phyloP scores from a whole-genome alignment of 768 basidiomycete species.

The Porphyrellus cyaneotinctus region DNA sequence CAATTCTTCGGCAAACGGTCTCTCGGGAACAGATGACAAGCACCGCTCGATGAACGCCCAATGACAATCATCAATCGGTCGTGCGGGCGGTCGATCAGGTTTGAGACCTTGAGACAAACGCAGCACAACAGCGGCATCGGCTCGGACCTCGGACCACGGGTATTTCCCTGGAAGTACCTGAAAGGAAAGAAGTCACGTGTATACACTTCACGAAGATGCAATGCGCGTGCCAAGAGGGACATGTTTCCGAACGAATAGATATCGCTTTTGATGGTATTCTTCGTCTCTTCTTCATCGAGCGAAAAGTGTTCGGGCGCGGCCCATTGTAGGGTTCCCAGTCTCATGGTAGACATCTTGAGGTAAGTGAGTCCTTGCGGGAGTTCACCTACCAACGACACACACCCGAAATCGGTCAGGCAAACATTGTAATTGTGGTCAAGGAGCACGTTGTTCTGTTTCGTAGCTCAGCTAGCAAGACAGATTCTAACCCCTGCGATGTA shows the following conservation, averaged over 20 bases:
- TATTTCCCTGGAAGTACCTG: neutral
- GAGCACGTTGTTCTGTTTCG: conserved; percentile 7
- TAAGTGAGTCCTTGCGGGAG: conserved; percentile 1
- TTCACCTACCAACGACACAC: conserved; percentile 5
- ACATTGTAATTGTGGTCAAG: conserved; percentile 5
- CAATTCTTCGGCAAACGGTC: neutral
- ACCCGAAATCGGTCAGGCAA: conserved; percentile 7
- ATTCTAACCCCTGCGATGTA: neutral
- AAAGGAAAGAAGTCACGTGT: neutral
- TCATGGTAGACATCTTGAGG: neutral
- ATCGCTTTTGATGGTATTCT: neutral
- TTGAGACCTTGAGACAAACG: neutral
- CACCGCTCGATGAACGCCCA: conserved; percentile 5
- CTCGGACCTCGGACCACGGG: neutral
- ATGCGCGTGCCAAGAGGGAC: neutral
- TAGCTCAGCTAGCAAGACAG: neutral
- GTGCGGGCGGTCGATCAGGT: neutral
- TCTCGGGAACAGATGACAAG: neutral
- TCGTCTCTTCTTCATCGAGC: neutral
- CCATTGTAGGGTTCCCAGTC: conserved; percentile 8
- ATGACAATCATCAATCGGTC: conserved; percentile 4
- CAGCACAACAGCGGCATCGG: neutral
- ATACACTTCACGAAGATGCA: neutral
- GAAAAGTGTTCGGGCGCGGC: conserved; percentile 8
- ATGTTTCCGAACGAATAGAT: conserved; percentile 10